These are phyloP conservation scores for Candida michaelii DNA, from an alignment of 805 yeast species.

Conservation along the genomic window DNA sequence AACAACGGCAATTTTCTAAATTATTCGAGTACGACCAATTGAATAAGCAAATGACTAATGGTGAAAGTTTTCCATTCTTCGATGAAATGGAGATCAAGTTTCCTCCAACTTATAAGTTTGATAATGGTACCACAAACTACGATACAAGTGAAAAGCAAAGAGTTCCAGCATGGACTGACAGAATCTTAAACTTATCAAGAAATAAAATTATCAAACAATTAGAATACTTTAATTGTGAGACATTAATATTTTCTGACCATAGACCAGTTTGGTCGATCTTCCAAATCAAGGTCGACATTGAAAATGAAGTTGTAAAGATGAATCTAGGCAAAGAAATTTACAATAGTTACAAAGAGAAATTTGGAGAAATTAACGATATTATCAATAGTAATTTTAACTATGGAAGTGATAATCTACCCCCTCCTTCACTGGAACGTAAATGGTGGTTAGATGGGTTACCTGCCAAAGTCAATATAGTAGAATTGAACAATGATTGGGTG, in stretches of 20 bases:
- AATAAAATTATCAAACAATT: slow-evolving; percentile 59
- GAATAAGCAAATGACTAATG: slow-evolving; percentile 65
- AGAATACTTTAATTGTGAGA: slow-evolving; percentile 57
- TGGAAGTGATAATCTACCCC: slow-evolving; percentile 50
- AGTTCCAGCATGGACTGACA: slow-evolving; percentile 97
- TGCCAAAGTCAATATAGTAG: slow-evolving; percentile 62
- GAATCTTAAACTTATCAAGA: slow-evolving; percentile 63
- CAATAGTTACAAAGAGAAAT: slow-evolving; percentile 47
- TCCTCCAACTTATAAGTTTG: slow-evolving; percentile 92
- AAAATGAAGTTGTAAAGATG: slow-evolving; percentile 61
- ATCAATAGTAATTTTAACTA: slow-evolving; percentile 26
- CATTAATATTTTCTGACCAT: slow-evolving; percentile 78
- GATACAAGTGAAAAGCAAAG: slow-evolving; percentile 92
- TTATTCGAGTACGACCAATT: slow-evolving; percentile 78
- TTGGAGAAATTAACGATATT: slow-evolving; percentile 44
- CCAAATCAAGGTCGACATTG: slow-evolving; percentile 58
- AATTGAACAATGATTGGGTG: slow-evolving; percentile 39
- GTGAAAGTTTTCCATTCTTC: slow-evolving; percentile 78
- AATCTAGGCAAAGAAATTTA: slow-evolving; percentile 59
- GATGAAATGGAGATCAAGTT: slow-evolving; percentile 78
- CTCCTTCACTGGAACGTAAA: slow-evolving; percentile 74
- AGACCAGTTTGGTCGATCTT: slow-evolving; percentile 83
- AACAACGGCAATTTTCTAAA: slow-evolving; percentile 44
- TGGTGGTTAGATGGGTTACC: slow-evolving; percentile 89
- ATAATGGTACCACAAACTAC: slow-evolving; percentile 76